Percentiles rank a stretch among this genome's conserved stretches.
Conservation (phyloP, 78 protist species). For the Planoprotostelium fungivorum region DNA sequence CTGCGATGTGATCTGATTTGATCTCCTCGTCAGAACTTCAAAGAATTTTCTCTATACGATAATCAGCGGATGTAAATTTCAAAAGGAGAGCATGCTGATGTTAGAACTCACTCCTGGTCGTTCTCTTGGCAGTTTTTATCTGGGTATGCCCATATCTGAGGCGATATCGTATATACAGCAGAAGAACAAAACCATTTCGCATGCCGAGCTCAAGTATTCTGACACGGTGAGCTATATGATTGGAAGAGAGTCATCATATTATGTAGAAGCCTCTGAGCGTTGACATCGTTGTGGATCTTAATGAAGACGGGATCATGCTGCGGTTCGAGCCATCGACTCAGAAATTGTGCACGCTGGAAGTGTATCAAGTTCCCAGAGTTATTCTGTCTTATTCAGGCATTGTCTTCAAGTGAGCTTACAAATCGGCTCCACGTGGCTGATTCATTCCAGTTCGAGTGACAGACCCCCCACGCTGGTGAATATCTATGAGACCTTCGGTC, state of each 20-base stretch:
- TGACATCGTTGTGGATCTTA: slow-evolving; percentile 49
- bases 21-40: too few relatives aligned
- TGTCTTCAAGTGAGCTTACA: slow-evolving; percentile 17
- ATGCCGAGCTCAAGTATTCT: slow-evolving; percentile 9
- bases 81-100: too few relatives aligned
- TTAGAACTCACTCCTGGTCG: too few relatives aligned
- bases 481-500: slow-evolving; percentile 58
- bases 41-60: too few relatives aligned
- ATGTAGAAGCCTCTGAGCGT: slow-evolving; percentile 53
- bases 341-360: slow-evolving; percentile 29
- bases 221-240: slow-evolving; percentile 25
- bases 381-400: slow-evolving; percentile 43
- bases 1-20: too few relatives aligned
- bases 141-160: too few relatives aligned
- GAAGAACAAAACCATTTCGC: too few relatives aligned
- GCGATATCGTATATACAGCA: too few relatives aligned
- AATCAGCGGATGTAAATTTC: too few relatives aligned
- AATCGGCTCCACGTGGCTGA: slow-evolving; percentile 3
- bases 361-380: slow-evolving; percentile 37
- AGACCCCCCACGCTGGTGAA: slow-evolving; percentile 36
- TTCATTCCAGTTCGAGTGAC: background rate
- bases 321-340: slow-evolving; percentile 59
- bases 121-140: too few relatives aligned
- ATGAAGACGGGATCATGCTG: slow-evolving; percentile 52
- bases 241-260: background rate